phyloP scores from a whole-genome alignment of 257 asterid genomes.

The Rehmannia glutinosa region DNA sequence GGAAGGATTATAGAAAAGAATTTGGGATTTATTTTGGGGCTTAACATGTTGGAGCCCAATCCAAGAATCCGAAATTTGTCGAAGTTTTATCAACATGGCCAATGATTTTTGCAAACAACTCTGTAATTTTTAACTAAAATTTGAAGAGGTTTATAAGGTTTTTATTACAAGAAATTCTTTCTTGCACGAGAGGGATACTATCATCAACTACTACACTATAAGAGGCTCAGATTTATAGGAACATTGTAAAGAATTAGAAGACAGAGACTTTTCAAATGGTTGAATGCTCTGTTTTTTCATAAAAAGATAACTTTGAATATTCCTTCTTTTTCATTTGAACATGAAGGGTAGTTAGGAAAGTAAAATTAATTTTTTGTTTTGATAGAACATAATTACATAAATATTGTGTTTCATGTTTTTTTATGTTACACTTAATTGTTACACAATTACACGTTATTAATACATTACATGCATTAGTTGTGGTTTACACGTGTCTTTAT shows the following conservation, averaged over 20 bases:
- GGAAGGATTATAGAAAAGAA: not conserved
- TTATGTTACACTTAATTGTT: too few species aligned
- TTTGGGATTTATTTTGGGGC: not conserved
- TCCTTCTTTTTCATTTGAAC: not conserved
- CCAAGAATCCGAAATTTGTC: not conserved
- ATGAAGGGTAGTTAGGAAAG: not conserved
- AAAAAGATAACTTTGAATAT: constrained; percentile 20
- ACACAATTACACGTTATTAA: too few species aligned
- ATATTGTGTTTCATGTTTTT: too few species aligned
- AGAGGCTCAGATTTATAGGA: constrained; percentile 8
- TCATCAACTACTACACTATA: not conserved
- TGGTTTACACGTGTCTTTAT: too few species aligned
- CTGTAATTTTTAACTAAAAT: not conserved
- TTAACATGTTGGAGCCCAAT: not conserved
- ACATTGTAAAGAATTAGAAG: not conserved
- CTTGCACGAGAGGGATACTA: too few species aligned
- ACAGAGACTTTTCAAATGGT: constrained; percentile 6
- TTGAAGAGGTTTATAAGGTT: not conserved
- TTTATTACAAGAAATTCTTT: too few species aligned
- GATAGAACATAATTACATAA: too few species aligned
- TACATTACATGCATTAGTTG: too few species aligned
- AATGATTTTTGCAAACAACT: not conserved
- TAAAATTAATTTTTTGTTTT: not conserved
- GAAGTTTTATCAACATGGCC: constrained; percentile 18
- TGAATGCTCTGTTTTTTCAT: not conserved